These are phyloP conservation scores for Phytophthora multivora DNA, from an alignment of 352 stramenopile species.

Conservation along the genomic window DNA sequence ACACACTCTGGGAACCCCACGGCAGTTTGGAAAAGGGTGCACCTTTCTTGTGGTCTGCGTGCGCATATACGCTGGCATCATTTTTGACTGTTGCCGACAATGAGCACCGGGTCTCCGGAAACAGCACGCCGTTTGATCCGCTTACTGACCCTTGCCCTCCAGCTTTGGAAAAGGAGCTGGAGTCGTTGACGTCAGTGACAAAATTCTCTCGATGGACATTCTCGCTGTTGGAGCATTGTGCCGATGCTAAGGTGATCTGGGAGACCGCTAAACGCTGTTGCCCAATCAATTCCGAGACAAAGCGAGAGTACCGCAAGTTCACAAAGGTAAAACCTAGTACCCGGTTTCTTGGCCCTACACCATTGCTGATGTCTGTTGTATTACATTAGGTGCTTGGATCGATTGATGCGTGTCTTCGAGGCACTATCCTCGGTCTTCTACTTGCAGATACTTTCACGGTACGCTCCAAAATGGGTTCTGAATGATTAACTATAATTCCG, in stretches of 20 bases:
- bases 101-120: conserved; percentile 36
- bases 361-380: no score
- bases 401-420: conserved; percentile 83
- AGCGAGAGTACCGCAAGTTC: conserved; percentile 88
- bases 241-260: conserved; percentile 88
- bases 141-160: conserved; percentile 60
- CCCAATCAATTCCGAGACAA: conserved; percentile 85
- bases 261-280: conserved; percentile 87
- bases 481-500: neutral
- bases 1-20: conserved; percentile 87
- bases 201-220: conserved; percentile 91
- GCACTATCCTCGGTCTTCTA: conserved; percentile 81
- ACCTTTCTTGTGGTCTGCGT: conserved; percentile 85
- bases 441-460: conserved; percentile 87
- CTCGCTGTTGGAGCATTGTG: conserved; percentile 81
- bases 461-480: conserved; percentile 4
- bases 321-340: conserved; percentile 61
- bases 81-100: conserved; percentile 77
- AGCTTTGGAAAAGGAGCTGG: conserved; percentile 82
- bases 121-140: conserved; percentile 48
- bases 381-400: conserved; percentile 69
- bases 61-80: conserved; percentile 79
- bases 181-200: conserved; percentile 72
- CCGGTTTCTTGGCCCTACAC: no score
- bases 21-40: conserved; percentile 86